Percentiles rank a stretch among this genome's conserved stretches.
These are phyloP conservation scores for Hanseniaspora meyeri DNA, from an alignment of 805 yeast genomes.

Conservation along the genomic window DNA sequence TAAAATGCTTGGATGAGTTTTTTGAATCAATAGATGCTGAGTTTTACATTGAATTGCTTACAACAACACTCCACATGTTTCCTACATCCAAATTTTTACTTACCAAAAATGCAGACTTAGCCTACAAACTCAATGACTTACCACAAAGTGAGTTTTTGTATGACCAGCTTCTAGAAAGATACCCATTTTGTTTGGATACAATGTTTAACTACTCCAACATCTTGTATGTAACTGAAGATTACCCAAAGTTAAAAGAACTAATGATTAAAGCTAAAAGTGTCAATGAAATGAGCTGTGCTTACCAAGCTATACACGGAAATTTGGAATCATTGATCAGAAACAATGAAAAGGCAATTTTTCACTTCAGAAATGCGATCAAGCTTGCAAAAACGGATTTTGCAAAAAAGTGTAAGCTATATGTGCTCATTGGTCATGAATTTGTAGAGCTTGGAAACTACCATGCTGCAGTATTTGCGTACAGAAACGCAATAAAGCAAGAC, in stretches of 20 bases:
- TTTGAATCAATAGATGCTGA: slow-evolving; percentile 48
- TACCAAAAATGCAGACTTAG: slow-evolving; percentile 69
- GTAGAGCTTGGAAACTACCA: slow-evolving; percentile 91
- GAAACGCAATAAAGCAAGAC: slow-evolving; percentile 85
- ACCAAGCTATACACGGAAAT: slow-evolving; percentile 89
- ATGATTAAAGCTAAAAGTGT: slow-evolving; percentile 76
- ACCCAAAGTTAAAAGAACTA: slow-evolving; percentile 66
- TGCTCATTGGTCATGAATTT: slow-evolving; percentile 97
- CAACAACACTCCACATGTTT: slow-evolving; percentile 39
- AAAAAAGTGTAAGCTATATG: slow-evolving; percentile 61
- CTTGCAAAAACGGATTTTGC: slow-evolving; percentile 59
- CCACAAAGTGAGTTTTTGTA: slow-evolving; percentile 65
- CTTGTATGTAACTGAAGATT: slow-evolving; percentile 83
- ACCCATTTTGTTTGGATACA: slow-evolving; percentile 82
- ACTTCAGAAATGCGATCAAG: slow-evolving; percentile 77
- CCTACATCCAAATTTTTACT: slow-evolving; percentile 66
- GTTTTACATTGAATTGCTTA: slow-evolving; percentile 36
- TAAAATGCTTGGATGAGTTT: slow-evolving; percentile 64
- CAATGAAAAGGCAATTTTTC: slow-evolving; percentile 89
- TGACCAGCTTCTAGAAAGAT: slow-evolving; percentile 57
- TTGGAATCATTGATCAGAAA: slow-evolving; percentile 84
- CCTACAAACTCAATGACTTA: slow-evolving; percentile 78
- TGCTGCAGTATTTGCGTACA: slow-evolving; percentile 91
- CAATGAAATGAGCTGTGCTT: slow-evolving; percentile 83
- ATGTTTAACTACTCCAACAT: slow-evolving; percentile 90